phyloP scores from a whole-genome alignment of 441 rosid species.

The Jatropha multifida region DNA sequence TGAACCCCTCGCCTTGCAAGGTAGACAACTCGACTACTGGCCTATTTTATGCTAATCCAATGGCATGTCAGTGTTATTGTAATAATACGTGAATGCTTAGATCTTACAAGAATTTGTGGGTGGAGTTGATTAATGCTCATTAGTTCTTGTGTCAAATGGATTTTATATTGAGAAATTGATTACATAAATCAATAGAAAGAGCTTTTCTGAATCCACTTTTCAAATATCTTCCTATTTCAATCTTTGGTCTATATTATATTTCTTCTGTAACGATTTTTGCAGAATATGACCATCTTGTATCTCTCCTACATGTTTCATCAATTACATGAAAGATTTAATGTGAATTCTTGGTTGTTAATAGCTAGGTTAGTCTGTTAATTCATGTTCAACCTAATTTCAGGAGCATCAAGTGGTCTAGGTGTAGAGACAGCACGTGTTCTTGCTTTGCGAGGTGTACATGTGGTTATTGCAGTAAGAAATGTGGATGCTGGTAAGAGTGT shows the following conservation, averaged over 20 bases:
- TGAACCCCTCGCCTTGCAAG: too few relatives aligned
- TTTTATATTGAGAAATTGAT: not conserved
- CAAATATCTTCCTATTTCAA: not conserved
- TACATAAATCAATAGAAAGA: not conserved
- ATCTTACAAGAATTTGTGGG: not conserved
- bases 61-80: not conserved
- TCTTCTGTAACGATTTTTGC: not conserved
- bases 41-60: too few relatives aligned
- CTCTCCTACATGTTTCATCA: not conserved
- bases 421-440: constrained; percentile 34
- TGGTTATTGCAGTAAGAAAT: constrained; percentile 34
- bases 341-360: too few relatives aligned
- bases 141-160: not conserved
- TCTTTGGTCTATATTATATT: not conserved
- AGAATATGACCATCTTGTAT: not conserved
- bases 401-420: constrained; percentile 38
- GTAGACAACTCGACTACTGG: too few relatives aligned
- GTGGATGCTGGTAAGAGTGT: constrained; percentile 26
- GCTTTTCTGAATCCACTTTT: not conserved
- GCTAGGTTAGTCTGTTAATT: not conserved
- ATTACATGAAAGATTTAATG: too few relatives aligned
- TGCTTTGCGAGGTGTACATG: constrained; percentile 29
- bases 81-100: not conserved
- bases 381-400: constrained; percentile 7
- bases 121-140: not conserved